Base-by-base conservation (phyloP, 805 yeast species). In the Torulaspora quercuum region DNA sequence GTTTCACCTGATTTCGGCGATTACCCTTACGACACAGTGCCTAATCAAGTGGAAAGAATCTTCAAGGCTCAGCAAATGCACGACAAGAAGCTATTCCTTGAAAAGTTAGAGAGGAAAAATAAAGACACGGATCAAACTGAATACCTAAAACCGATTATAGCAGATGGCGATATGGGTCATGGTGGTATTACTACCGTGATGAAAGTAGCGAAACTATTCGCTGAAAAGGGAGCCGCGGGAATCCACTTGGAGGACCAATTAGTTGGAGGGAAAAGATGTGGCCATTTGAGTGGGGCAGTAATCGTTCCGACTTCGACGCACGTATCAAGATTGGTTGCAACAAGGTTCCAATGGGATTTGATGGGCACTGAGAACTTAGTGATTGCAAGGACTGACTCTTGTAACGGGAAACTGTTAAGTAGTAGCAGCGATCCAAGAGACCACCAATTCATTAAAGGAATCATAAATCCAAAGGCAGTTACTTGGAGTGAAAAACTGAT, bases 1-100 rank as follows among this genome's bases (percentile, higher is more conserved):
- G 80, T 76, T 3, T 70, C 77, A 2, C 80, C 82, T 1, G 84
- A 78, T 50, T 75, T 76, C 53, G 84, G 82, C 13, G 84, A 78
- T 52, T 78, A 78, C 50, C 83, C 84, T 0, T 77, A 78, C 48
- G 78, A 78, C 46, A 78, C 84, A 0, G 81, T 78, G 2, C 84
- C 84, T n/a, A 75, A 75, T 48, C 79, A 76, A 49, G 82, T 76
- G 5, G 78, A 75, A 38, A 64, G 81, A 37, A 50, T 77, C 21
- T 76, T 76, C 56, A 69, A 72, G 45, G 78, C 81, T 1, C 82
- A 77, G 57, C 63, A 61, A 42, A 61, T 75, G 46, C 83, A 77
- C 46, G 83, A 77, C 50, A 66, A 66, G 30, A 74, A 73, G 49
- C 48, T 73, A 2, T 68, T 65, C 52, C 60, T 65, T 38, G 67